Evolutionary conservation across 2,329 filamentous ascomycete genomes (phyloP).

Genomic region (Epichloe festucae): DNA sequence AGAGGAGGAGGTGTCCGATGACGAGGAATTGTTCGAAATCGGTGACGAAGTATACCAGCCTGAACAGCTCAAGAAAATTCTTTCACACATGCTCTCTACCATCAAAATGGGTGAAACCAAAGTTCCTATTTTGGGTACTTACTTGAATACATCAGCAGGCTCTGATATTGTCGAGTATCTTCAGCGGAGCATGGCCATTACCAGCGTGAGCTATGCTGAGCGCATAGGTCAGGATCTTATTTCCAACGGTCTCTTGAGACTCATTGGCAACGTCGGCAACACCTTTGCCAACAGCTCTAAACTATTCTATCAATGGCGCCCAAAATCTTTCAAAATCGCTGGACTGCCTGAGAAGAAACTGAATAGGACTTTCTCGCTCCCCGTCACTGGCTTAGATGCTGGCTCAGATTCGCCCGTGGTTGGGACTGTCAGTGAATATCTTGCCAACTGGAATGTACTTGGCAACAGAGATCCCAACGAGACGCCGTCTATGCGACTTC

Average conservation of each 20-base stretch:
- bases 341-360: constrained; percentile 85
- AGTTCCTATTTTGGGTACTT: constrained; percentile 88
- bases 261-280: constrained; percentile 89
- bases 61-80: constrained; percentile 82
- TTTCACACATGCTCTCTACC: constrained; percentile 72
- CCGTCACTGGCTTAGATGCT: constrained; percentile 41
- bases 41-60: constrained; percentile 77
- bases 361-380: constrained; percentile 61
- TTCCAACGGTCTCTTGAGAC: constrained; percentile 68
- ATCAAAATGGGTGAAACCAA: constrained; percentile 86
- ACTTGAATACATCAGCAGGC: constrained; percentile 82
- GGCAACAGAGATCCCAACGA: constrained; percentile 80
- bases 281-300: constrained; percentile 95
- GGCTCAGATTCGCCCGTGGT: constrained; percentile 62
- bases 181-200: constrained; percentile 73
- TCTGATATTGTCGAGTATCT: constrained; percentile 94
- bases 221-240: constrained; percentile 90
- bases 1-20: constrained; percentile 46
- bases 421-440: constrained; percentile 74
- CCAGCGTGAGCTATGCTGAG: constrained; percentile 82
- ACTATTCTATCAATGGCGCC: constrained; percentile 95
- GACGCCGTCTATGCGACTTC: constrained; percentile 72
- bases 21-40: constrained; percentile 76
- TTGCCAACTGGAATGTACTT: constrained; percentile 85
- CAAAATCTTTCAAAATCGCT: constrained; percentile 77